Evolutionary conservation across 176 grass and related monocot genomes (phyloP), one percentile per base, ranked within the genome.

Genomic region (Oryza glaberrima): DNA sequence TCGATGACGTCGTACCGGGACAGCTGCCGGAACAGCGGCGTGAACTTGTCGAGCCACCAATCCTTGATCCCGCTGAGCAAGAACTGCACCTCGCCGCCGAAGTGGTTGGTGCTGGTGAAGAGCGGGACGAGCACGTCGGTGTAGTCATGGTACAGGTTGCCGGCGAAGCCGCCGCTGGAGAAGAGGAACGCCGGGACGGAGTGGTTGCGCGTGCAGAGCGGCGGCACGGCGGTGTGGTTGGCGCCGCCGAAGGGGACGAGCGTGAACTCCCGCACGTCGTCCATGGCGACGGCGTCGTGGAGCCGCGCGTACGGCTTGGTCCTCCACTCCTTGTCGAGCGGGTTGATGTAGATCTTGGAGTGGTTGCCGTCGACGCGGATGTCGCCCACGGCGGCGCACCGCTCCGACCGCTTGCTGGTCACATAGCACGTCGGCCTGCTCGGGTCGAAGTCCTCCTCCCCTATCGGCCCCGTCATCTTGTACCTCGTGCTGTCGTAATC

Each of bases 91-190:
- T 98, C 93, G n/a, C 93, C 93, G 2, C 47, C 77, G 41, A 91
- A 92, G 30, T 88, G 86, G 83, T 92, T 70, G 1, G 93, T 91
- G 85, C 82, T 86, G 14, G 87, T 81, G 73, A 95, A 98, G 40
- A 98, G 77, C 28, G 95, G 95, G 1, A 98, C 87, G 2, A 98
- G 75, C 68, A 98, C 91, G 63, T 98, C 95, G 6, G 95, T 88
- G 92, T 93, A 93, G 46, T 98, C 93, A 30, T 98, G 95, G 83
- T 95, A 98, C 7, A 98, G 82, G 80, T 98, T 98, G 2, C 93
- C 95, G 14, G 93, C 94, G 90, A 93, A 98, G 0, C 95, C 95
- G 70, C 91, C 89, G 80, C 66, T 85, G 77, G 95, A 95, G 91
- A 95, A 95, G 85, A 98, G 85, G 77, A 98, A 86, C 0, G 87